Evolutionary conservation across 805 yeast species (phyloP), one percentile per base, ranked within the genome.

Genomic region (Candida boleticola): DNA sequence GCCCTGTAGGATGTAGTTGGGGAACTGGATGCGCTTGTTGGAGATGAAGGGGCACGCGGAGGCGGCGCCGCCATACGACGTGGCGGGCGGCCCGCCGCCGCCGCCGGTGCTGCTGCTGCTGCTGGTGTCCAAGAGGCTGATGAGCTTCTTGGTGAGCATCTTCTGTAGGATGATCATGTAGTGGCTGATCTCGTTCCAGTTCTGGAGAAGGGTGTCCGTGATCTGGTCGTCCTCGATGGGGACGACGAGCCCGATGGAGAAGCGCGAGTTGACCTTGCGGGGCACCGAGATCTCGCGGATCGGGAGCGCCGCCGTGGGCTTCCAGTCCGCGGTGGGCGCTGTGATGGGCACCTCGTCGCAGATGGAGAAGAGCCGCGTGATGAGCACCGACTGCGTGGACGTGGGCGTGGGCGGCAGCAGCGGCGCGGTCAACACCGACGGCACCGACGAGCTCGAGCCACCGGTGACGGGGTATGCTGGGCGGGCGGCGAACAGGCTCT

Each of bases 151-250:
- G 22, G 61, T 53, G 11, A 74, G 60, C n/a, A 60, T 39, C 35
- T 59, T 61, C 49, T 76, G 79, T 6, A 74, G 50, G 1, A 60
- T 44, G 1, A 71, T 53, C 22, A 76, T 45, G 30, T 62, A 71
- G 39, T 62, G 68, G 10, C 73, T 57, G 11, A 76, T 59, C 40
- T 69, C 77, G 9, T 61, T 60, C 82, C 82, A 78, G 48, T 75
- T 74, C 46, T 71, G 69, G 21, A 74, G 63, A 9, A 78, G 49
- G 3, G 72, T 64, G 29, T 73, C 78, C 29, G 63, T 63, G 10
- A 71, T 46, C 22, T 61, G 54, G 20, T 46, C 49, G 27, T 48
- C 40, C n/a, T 68, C 69, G 4, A 76, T 52, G 0, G 83, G 82
- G 2, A 78, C 57, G 0, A 77, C 61, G 1, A 77, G 30, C 0